Evolutionary conservation across 768 basidiomycete genomes (phyloP), one percentile per base, ranked within the genome.

Genomic region (Cystofilobasidium ferigula): DNA sequence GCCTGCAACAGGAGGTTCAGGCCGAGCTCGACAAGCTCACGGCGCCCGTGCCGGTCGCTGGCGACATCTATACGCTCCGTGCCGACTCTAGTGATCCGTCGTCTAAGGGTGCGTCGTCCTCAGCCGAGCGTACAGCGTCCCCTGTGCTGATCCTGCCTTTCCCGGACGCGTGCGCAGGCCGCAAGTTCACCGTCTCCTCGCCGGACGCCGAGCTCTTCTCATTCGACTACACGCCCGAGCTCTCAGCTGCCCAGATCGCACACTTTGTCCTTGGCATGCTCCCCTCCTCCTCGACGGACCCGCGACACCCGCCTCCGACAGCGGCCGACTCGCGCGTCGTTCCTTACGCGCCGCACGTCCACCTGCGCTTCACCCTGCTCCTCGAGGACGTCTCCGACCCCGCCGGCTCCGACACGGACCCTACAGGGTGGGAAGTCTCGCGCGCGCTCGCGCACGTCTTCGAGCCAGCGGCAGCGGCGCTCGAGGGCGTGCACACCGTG

Each of bases 341-440:
- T 43, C 88, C 88, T 75, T 97, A 89, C 74, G 82, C 92, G 16
- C 81, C 84, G 6, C 83, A 83, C 53, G 88, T 89, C 75, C 86
- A 90, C 48, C 81, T 98, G 18, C 84, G 89, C n/a, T 95, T 98
- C 78, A 88, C 87, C 18, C 78, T 99, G 9, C 77, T 99, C 60
- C 94, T 97, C 73, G 90, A 98, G 77, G 88, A 98, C 73, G 83
- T 87, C 4, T 78, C 86, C 1, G 80, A 81, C 16, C 86, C 86
- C 8, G 79, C 30, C 80, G 85, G 22, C 68, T 79, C 35, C 30
- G 30, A 3, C 16, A 8, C 51, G 28, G 42, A 58, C 20, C 56
- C 42, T 7, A 18, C 28, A 2, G 78, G 81, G 8, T 97, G 94
- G 94, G 84, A 92, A 51, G 79, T 94, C 18, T 76, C 83, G 57